Base-by-base conservation (phyloP, 352 stramenopile genomes). In the Phytophthora agathidicida region DNA sequence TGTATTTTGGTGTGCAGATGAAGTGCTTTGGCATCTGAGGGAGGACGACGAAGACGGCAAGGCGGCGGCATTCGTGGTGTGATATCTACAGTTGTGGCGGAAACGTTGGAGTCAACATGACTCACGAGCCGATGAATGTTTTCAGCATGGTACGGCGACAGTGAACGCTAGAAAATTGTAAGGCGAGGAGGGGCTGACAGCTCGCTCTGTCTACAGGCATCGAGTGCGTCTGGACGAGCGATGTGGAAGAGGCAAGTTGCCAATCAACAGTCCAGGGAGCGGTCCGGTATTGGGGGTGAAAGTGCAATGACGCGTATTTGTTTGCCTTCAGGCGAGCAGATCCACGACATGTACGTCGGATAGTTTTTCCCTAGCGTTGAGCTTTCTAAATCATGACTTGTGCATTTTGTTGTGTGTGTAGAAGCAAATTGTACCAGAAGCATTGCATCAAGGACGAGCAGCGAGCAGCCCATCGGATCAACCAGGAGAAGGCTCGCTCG, bases 201-300 rank as follows among this genome's bases (percentile, higher is more conserved):
- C 19, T 26, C 19, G 19, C 23, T 28, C 16, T 41, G n/a, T 47
- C 6, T 41, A 16, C 35, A 89, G 80, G 80, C 80, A 14, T 82
- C 70, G 5, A 80, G 63, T 33, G 77, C 73, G 14, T 79, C 80
- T 2, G 65, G 76, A 6, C 75, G 80, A 41, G 77, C 71, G 9
- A 89, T 89, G 80, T 89, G 80, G 80, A 89, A 88, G 61, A 73
- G 80, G 10, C 68, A 88, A 43, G 47, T 84, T 38, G 61, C 73
- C 0, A 71, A 73, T 9, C 52, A 75, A 35, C 58, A 64, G 35
- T 60, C 44, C n/a, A 70, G 30, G 9, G 54, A 65, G 28, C 30
- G 45, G 10, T 37, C 47, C 53, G 38, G 20, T 11, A 60, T 32
- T 31, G 48, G 48, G 11, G 42, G 48, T 17, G 55, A 66, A 31